Evolutionary conservation across 805 yeast species (phyloP).

Genomic region (Kodamaea sagamina): DNA sequence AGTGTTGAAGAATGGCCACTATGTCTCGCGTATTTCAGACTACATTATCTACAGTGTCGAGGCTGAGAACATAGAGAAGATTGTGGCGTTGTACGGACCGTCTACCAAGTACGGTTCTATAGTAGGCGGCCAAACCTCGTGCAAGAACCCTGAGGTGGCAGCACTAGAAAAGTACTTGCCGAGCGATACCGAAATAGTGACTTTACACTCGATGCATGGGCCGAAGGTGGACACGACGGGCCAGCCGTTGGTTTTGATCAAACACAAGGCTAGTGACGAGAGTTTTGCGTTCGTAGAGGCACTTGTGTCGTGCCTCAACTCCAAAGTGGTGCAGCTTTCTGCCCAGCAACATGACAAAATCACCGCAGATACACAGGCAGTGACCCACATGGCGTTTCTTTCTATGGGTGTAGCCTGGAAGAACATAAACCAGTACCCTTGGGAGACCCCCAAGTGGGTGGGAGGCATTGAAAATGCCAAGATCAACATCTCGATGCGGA

Average conservation of each 20-base stretch:
- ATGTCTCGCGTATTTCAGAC: constrained; percentile 78
- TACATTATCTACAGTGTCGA: constrained; percentile 89
- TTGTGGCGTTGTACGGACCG: constrained; percentile 79
- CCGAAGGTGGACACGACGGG: constrained; percentile 87
- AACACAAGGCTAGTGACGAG: constrained; percentile 63
- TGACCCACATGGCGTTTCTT: constrained; percentile 95
- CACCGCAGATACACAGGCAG: constrained; percentile 98
- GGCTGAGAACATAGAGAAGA: constrained; percentile 76
- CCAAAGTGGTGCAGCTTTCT: constrained; percentile 72
- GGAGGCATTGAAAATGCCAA: constrained; percentile 97
- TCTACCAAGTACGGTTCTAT: constrained; percentile 84
- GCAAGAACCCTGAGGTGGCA: constrained; percentile 84
- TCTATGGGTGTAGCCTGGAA: constrained; percentile 98
- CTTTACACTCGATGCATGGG: constrained; percentile 93
- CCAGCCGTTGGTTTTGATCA: constrained; percentile 87
- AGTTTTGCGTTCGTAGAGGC: constrained; percentile 61
- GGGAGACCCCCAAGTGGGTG: constrained; percentile 82
- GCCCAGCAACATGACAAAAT: constrained; percentile 92
- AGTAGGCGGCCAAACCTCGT: constrained; percentile 98
- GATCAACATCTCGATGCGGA: constrained; percentile 87
- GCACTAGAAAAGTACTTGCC: constrained; percentile 84
- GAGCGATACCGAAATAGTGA: constrained; percentile 74
- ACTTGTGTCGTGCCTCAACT: constrained; percentile 70
- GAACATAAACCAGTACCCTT: constrained; percentile 78
- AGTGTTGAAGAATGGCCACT: constrained; percentile 76